phyloP scores from a whole-genome alignment of 2,329 filamentous ascomycete genomes.

The Polychaeton citri region DNA sequence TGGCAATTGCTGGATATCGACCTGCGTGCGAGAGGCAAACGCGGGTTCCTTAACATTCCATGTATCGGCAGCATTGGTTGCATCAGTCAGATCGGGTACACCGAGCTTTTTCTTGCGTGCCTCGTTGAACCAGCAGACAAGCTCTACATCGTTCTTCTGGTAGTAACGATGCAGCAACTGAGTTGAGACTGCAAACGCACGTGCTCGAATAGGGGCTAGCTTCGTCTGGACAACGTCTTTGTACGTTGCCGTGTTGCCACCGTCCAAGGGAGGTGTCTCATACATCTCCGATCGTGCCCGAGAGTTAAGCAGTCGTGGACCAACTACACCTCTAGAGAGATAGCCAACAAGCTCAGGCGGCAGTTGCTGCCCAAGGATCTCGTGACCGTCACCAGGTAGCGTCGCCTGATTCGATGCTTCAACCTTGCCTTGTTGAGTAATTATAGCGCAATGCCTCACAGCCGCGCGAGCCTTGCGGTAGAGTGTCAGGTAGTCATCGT shows the following conservation, averaged over 20 bases:
- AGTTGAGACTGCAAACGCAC: constrained; percentile 64
- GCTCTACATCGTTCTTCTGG: constrained; percentile 60
- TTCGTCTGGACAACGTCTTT: constrained; percentile 62
- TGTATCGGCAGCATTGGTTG: constrained; percentile 28
- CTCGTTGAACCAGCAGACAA: constrained; percentile 74
- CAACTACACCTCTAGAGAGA: constrained; percentile 68
- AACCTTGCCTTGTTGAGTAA: constrained; percentile 64
- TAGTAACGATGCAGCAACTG: constrained; percentile 73
- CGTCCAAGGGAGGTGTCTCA: constrained; percentile 74
- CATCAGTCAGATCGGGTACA: constrained; percentile 10
- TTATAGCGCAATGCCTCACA: constrained; percentile 75
- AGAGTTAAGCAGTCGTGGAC: constrained; percentile 66
- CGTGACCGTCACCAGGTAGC: constrained; percentile 70
- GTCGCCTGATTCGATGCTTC: constrained; percentile 59
- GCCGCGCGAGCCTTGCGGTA: constrained; percentile 77
- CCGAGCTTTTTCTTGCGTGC: constrained; percentile 41
- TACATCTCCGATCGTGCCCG: constrained; percentile 67
- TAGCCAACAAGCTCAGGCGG: constrained; percentile 87
- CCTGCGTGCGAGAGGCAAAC: constrained; percentile 4
- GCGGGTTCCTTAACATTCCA: constrained; percentile 55
- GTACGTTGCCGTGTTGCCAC: constrained; percentile 68
- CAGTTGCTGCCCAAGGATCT: constrained; percentile 79
- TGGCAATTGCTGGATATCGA: constrained; percentile 10
- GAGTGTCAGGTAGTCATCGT: constrained; percentile 74
- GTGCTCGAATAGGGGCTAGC: constrained; percentile 60